Percentiles rank a stretch among this genome's conserved stretches.
Conservation (phyloP, 2,329 filamentous ascomycete species). For the Paecilomyces variotii region DNA sequence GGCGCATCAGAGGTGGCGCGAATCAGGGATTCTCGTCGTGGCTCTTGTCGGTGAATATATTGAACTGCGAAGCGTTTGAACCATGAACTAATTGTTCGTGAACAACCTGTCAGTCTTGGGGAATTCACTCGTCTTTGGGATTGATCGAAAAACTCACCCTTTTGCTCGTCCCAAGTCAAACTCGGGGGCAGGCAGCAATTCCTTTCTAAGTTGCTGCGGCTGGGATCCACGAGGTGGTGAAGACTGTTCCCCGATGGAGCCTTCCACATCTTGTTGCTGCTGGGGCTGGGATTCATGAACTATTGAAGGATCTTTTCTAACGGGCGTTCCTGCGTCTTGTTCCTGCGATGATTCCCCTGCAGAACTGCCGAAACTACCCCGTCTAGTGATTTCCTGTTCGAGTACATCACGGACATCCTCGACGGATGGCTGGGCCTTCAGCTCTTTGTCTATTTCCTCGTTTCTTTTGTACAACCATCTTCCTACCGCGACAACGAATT, state of each 20-base stretch:
- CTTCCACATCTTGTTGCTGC: not conserved
- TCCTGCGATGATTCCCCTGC: constrained; percentile 1
- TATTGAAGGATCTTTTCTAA: not conserved
- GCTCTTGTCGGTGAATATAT: too few relatives aligned
- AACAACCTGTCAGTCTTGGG: not conserved
- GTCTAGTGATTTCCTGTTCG: constrained; percentile 21
- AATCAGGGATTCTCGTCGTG: not conserved
- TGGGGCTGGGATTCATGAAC: not conserved
- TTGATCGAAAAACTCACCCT: constrained; percentile 5
- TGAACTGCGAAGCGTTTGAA: too few relatives aligned
- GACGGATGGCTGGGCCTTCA: constrained; percentile 38
- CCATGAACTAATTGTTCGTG: not conserved
- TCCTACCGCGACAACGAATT: constrained; percentile 38
- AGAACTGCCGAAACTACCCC: constrained; percentile 21
- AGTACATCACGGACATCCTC: constrained; percentile 16
- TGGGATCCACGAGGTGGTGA: not conserved
- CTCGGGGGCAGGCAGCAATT: constrained; percentile 6
- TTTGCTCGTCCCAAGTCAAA: constrained; percentile 9
- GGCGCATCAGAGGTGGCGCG: not conserved
- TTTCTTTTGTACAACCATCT: constrained; percentile 41
- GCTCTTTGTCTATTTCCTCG: constrained; percentile 36
- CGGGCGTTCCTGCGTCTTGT: not conserved
- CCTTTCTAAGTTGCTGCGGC: constrained; percentile 1
- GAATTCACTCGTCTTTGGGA: not conserved
- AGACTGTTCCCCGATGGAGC: not conserved